Evolutionary conservation across 2,329 filamentous ascomycete genomes (phyloP).

Genomic region (Sordariomycetes sp.): DNA sequence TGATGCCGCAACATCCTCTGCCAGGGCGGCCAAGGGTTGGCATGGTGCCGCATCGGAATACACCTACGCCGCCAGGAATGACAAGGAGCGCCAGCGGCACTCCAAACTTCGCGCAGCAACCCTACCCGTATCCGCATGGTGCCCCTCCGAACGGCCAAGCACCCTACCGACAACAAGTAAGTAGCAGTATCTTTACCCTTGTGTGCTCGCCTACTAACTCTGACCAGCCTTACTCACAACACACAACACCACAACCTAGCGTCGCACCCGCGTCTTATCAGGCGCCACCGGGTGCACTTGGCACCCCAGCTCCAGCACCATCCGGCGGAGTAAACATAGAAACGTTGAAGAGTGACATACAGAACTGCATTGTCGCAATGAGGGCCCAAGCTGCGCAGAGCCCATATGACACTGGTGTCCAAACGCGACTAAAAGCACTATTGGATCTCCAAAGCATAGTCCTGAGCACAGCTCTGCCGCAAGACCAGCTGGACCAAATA

Average conservation of each 20-base stretch:
- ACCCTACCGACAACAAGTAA: slow-evolving; percentile 16
- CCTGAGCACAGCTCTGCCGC: slow-evolving; percentile 66
- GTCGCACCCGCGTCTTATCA: slow-evolving; percentile 28
- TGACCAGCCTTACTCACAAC: slow-evolving; percentile 4
- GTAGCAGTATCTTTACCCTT: slow-evolving; percentile 2
- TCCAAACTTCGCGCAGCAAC: slow-evolving; percentile 9
- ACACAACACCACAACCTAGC: slow-evolving; percentile 28
- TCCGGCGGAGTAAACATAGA: slow-evolving; percentile 55
- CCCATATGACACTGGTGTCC: slow-evolving; percentile 66
- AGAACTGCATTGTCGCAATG: slow-evolving; percentile 64
- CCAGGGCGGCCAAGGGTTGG: slow-evolving; percentile 37
- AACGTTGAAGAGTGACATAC: slow-evolving; percentile 74
- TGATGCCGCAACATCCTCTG: slow-evolving; percentile 43
- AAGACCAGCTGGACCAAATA: slow-evolving; percentile 75
- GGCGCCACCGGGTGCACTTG: slow-evolving; percentile 15
- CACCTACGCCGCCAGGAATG: slow-evolving; percentile 60
- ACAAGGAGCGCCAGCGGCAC: slow-evolving; percentile 1
- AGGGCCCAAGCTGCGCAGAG: slow-evolving; percentile 67
- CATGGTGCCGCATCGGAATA: slow-evolving; percentile 54
- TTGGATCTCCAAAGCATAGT: slow-evolving; percentile 70
- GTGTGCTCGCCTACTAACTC: background rate
- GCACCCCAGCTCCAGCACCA: background rate
- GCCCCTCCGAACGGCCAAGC: slow-evolving; percentile 10
- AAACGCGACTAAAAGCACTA: slow-evolving; percentile 74
- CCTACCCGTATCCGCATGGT: slow-evolving; percentile 19